These are phyloP conservation scores for Cytospora mali DNA, from an alignment of 2,329 filamentous ascomycete species.

Conservation along the genomic window DNA sequence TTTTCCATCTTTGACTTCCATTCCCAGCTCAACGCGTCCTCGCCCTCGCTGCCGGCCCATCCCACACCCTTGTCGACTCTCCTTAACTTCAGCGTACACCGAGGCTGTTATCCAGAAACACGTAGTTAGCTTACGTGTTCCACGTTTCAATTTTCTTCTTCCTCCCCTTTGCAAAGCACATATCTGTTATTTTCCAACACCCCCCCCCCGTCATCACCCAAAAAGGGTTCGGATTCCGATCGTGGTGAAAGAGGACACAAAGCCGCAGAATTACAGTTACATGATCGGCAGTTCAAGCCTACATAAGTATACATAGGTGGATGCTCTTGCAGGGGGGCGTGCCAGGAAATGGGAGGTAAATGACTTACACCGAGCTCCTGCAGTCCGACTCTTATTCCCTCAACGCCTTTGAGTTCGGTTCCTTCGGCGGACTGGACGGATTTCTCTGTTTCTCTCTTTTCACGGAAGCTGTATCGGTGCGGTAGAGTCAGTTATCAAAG, in stretches of 20 bases:
- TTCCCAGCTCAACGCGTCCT: constrained; percentile 85
- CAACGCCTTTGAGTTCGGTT: constrained; percentile 79
- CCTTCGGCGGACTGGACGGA: constrained; percentile 80
- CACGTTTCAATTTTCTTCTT: neutral
- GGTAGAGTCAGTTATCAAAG: neutral
- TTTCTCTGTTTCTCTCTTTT: constrained; percentile 86
- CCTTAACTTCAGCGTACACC: constrained; percentile 76
- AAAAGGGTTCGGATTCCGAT: neutral
- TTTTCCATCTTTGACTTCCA: constrained; percentile 98
- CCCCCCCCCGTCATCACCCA: neutral
- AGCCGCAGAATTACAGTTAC: neutral
- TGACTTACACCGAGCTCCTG: constrained; percentile 73
- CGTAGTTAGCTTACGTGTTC: constrained; percentile 9
- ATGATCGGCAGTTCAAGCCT: constrained; percentile 14
- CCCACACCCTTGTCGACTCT: constrained; percentile 89
- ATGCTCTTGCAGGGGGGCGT: neutral
- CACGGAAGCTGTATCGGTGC: constrained; percentile 61
- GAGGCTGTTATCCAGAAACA: constrained; percentile 4
- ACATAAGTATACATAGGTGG: constrained; percentile 30
- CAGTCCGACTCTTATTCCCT: constrained; percentile 81
- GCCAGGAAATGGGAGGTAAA: neutral
- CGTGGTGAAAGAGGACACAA: neutral
- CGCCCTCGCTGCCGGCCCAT: constrained; percentile 66
- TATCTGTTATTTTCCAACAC: neutral
- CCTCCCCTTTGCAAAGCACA: neutral